Evolutionary conservation across 345 rosid genomes (phyloP), one percentile per base, ranked within the genome.

Genomic region (Eucalyptus grandis): DNA sequence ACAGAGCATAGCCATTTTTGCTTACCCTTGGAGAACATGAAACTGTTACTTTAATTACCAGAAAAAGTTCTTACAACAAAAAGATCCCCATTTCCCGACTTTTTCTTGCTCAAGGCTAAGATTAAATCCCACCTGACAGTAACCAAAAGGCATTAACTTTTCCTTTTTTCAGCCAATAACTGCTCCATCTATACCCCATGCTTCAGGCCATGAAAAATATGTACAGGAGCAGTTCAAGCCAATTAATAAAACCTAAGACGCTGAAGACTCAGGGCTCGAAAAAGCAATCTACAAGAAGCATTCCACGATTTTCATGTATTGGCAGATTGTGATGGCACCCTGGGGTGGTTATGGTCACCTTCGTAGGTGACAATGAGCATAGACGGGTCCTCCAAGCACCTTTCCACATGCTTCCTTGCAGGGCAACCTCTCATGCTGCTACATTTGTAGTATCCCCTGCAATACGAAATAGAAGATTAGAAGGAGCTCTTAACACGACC

Each of bases 381-480:
- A 19, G 96, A 91, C 10, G 99, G 96, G 51, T 98, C 99, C 89
- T 96, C 99, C 93, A 98, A 90, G 94, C 96, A 94, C 92, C 99
- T 96, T 93, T 98, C 99, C 47, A 98, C 99, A 65, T 98, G 99
- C 92, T 98, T 98, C 96, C 99, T 96, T 37, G 99, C 99, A 72
- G 99, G 99, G 91, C 99, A 98, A 54, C 99, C 99, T 94, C 99
- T 95, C 94, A 95, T 95, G 94, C 99, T 96, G 94, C 99, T 98
- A 91, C 99, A 98, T 87, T 98, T 98, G 92, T 98, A 98, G 87
- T 98, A 98, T 91, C 99, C 99, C 94, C 99, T 98, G 94, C 93
- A 92, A 44, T 87, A 47, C 80, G 86, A 65, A 47, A 65, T 34
- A 58, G 51, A 69, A 43, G 51, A 87, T 72, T 50, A 86, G 24